Evolutionary conservation across 345 rosid genomes (phyloP).

Genomic region (Nephelium lappaceum): DNA sequence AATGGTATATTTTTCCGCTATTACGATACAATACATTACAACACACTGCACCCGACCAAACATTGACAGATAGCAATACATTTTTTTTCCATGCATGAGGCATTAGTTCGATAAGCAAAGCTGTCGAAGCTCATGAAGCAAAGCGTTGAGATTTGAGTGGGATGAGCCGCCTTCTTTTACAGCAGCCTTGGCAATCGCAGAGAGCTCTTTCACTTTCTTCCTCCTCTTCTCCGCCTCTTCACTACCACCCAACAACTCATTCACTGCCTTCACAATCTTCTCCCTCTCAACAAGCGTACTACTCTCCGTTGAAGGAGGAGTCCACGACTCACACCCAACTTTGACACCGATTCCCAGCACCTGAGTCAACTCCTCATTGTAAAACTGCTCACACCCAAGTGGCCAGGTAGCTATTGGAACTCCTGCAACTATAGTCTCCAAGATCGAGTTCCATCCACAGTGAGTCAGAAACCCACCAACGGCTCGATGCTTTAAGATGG

Average conservation of each 20-base stretch:
- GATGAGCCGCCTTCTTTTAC: neutral
- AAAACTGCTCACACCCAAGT: neutral
- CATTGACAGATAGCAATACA: too few relatives aligned
- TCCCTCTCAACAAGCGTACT: neutral
- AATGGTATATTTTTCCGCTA: too few relatives aligned
- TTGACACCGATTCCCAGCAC: neutral
- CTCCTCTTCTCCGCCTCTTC: neutral
- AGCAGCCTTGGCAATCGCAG: neutral
- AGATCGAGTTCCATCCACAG: neutral
- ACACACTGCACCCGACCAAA: too few relatives aligned
- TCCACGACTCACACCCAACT: neutral
- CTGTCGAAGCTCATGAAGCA: neutral
- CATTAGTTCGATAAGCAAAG: neutral
- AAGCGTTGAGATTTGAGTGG: neutral
- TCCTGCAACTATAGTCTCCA: neutral
- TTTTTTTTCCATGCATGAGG: too few relatives aligned
- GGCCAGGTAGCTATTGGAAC: neutral
- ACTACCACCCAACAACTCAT: neutral
- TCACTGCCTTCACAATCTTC: constrained; percentile 1
- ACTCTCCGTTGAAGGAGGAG: neutral
- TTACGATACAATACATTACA: too few relatives aligned
- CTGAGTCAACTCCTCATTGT: neutral
- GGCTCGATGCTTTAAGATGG: neutral
- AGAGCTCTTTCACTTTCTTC: neutral
- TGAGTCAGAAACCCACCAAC: neutral